phyloP scores from a whole-genome alignment of 2,329 filamentous ascomycete genomes.

The Tolypocladium capitatum region DNA sequence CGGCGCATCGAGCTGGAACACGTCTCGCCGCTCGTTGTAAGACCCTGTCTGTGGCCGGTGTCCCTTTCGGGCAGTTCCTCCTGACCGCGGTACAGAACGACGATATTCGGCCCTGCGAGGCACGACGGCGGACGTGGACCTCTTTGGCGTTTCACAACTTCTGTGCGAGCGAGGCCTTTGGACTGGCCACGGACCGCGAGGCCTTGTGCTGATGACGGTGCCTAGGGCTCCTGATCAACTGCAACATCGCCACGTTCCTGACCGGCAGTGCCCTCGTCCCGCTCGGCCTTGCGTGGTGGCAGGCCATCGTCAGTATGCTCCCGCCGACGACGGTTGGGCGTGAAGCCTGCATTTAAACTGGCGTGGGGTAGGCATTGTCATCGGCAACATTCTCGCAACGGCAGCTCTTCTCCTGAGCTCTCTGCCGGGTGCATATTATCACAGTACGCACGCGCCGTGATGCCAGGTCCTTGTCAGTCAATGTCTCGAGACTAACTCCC shows the following conservation, averaged over 20 bases:
- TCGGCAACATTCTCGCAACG: constrained; percentile 26
- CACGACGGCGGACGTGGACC: constrained; percentile 27
- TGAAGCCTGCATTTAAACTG: not conserved
- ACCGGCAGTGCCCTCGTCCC: constrained; percentile 28
- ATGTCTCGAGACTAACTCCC: not conserved
- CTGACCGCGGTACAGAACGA: constrained; percentile 23
- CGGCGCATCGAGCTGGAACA: not conserved
- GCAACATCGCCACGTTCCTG: constrained; percentile 27
- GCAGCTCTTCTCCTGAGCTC: constrained; percentile 27
- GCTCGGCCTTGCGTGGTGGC: constrained; percentile 27
- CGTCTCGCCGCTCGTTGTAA: constrained; percentile 1
- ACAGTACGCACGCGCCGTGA: constrained; percentile 16
- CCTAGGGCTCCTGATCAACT: constrained; percentile 34
- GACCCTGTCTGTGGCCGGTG: not conserved
- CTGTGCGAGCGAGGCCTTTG: constrained; percentile 15
- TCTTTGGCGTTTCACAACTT: constrained; percentile 29
- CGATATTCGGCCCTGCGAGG: constrained; percentile 34
- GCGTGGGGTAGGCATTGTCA: constrained; percentile 15
- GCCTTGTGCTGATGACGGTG: not conserved
- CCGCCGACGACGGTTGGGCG: not conserved
- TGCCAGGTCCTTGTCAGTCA: not conserved
- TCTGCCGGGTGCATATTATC: constrained; percentile 27
- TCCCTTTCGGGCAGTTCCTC: not conserved
- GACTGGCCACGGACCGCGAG: no score
- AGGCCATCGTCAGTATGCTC: constrained; percentile 24